Conservation (phyloP, 2,329 filamentous ascomycete species). For the Purpureocillium takamizusanense region DNA sequence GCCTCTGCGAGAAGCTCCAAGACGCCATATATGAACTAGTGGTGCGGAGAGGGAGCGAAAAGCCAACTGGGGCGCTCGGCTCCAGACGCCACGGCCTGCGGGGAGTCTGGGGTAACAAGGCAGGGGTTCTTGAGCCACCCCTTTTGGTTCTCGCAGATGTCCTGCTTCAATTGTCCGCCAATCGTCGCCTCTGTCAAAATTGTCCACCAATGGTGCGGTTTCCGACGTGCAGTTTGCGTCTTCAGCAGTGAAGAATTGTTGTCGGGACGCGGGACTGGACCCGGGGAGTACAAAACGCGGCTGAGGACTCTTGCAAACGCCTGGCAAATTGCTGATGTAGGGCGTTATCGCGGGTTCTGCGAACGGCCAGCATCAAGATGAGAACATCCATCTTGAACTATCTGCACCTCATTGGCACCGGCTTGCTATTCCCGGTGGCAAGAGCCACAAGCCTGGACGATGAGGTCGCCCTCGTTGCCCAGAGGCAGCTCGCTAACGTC, state of each 20-base stretch:
- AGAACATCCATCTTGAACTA: neutral
- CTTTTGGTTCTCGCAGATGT: no score
- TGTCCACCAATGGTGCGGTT: slow-evolving; percentile 2
- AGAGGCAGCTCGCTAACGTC: slow-evolving; percentile 10
- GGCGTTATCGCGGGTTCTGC: no score
- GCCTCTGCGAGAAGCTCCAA: no score
- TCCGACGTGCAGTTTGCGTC: neutral
- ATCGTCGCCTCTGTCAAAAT: neutral
- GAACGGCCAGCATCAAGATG: neutral
- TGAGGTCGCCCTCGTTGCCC: slow-evolving; percentile 7
- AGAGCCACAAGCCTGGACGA: slow-evolving; percentile 1
- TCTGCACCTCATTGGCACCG: neutral
- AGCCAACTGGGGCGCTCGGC: neutral
- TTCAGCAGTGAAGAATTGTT: no score
- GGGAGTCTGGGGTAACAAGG: no score
- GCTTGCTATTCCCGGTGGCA: neutral
- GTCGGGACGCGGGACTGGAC: no score
- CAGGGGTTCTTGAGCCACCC: neutral
- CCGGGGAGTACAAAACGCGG: no score
- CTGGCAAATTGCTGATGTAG: no score
- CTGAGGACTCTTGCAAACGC: no score
- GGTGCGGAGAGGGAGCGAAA: neutral
- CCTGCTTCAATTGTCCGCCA: slow-evolving; percentile 1
- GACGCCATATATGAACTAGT: no score
- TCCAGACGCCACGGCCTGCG: no score